These are phyloP conservation scores for Salvia rosmarinus DNA, from an alignment of 257 asterid genomes.

Conservation along the genomic window DNA sequence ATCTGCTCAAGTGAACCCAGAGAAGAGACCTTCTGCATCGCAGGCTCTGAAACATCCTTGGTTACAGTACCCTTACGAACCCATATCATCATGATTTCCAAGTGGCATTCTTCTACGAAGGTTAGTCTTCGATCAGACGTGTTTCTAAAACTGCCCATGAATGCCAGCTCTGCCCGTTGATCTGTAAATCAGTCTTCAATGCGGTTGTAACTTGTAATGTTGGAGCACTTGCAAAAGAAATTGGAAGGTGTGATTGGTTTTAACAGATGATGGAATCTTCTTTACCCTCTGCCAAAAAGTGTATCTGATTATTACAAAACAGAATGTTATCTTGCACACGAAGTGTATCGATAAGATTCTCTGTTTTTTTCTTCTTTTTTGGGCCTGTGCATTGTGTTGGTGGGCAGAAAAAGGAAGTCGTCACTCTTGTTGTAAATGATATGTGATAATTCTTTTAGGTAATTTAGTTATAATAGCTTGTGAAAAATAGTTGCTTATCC, in stretches of 20 bases:
- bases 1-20: conserved; percentile 82
- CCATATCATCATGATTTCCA: conserved; percentile 74
- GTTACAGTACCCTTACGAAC: conserved; percentile 95
- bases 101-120: conserved; percentile 18
- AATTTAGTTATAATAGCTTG: conserved; percentile 52
- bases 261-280: conserved; percentile 34
- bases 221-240: conserved; percentile 36
- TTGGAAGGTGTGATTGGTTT: conserved; percentile 41
- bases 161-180: conserved; percentile 29
- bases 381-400: conserved; percentile 20
- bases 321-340: conserved; percentile 42
- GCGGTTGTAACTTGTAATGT: conserved; percentile 21
- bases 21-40: conserved; percentile 87
- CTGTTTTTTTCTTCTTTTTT: not conserved
- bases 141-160: conserved; percentile 21
- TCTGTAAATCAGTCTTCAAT: conserved; percentile 28
- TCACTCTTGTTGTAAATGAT: conserved; percentile 76
- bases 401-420: conserved; percentile 40
- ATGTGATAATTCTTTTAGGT: conserved; percentile 64
- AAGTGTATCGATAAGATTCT: conserved; percentile 56
- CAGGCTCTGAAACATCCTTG: conserved; percentile 88
- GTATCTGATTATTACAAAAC: conserved; percentile 39
- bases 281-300: conserved; percentile 42
- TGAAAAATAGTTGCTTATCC: conserved; percentile 52
- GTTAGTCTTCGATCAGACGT: conserved; percentile 9